Conservation (phyloP, 169 alveolate genomes). For the Plasmodium cynomolgi region DNA sequence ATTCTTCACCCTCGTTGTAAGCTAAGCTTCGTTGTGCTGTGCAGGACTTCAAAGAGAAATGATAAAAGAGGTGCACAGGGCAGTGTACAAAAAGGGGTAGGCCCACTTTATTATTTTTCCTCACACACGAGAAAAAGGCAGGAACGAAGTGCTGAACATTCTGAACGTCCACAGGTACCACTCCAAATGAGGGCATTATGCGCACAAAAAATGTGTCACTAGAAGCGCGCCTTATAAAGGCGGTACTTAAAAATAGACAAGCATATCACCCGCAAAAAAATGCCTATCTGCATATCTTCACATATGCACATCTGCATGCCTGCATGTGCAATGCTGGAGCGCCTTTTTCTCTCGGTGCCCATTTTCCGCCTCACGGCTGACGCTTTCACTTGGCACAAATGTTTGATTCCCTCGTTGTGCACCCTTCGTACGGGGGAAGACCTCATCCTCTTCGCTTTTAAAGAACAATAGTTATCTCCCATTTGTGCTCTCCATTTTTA, state of each 20-base stretch:
- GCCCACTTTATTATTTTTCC: not conserved
- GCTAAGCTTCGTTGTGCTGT: not conserved
- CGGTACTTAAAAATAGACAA: not conserved
- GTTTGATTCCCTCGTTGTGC: not conserved
- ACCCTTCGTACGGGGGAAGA: not conserved
- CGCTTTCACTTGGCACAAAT: not conserved
- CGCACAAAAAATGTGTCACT: not conserved
- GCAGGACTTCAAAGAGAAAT: not conserved
- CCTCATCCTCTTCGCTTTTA: not conserved
- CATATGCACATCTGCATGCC: not conserved
- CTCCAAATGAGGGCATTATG: not conserved
- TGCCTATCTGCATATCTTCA: not conserved
- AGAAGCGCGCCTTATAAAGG: not conserved
- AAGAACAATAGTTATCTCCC: not conserved
- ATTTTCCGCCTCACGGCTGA: not conserved
- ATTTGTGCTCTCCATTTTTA: not conserved
- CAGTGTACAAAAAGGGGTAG: not conserved
- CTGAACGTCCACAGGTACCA: not conserved
- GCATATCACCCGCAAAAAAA: not conserved
- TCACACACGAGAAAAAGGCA: not conserved
- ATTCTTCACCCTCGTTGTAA: not conserved
- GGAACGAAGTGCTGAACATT: not conserved
- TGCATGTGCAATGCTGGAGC: not conserved
- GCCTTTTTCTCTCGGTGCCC: not conserved
- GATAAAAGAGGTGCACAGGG: not conserved